Percentiles rank a stretch among this genome's conserved stretches.
These are phyloP conservation scores for Arabis hirsuta DNA, from an alignment of 345 rosid genomes.

Conservation along the genomic window DNA sequence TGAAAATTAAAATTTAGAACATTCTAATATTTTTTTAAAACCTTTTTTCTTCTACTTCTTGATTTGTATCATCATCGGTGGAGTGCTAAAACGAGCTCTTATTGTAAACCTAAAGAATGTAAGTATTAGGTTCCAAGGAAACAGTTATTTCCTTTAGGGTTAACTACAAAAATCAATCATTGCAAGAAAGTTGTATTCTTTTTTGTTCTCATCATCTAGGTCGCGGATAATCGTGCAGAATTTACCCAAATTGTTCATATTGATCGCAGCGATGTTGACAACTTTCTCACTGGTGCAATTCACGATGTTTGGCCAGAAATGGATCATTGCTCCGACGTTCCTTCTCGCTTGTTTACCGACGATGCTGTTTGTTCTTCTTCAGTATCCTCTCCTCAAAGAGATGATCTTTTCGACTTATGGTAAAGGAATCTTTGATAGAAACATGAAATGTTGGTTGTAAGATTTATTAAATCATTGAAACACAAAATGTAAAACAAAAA, in stretches of 20 bases:
- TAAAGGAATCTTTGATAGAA: conserved; percentile 44
- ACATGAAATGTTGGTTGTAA: conserved; percentile 39
- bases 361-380: conserved; percentile 41
- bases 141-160: neutral
- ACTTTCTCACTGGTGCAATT: conserved; percentile 53
- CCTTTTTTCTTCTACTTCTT: no score
- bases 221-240: conserved; percentile 85
- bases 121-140: conserved; percentile 8
- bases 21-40: no score
- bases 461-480: no score
- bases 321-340: conserved; percentile 40
- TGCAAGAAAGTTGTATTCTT: neutral
- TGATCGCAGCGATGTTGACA: no score
- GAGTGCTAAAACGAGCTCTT: no score
- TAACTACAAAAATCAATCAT: neutral
- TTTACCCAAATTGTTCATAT: conserved; percentile 58
- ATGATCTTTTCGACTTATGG: conserved; percentile 41
- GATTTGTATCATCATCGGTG: no score
- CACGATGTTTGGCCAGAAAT: conserved; percentile 23
- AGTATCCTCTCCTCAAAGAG: conserved; percentile 45
- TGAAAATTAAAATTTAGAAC: no score
- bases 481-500: no score
- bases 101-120: conserved; percentile 27
- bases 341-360: conserved; percentile 43
- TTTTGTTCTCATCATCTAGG: conserved; percentile 44